Evolutionary conservation across 257 asterid species (phyloP).

Genomic region (Prunella vulgaris): DNA sequence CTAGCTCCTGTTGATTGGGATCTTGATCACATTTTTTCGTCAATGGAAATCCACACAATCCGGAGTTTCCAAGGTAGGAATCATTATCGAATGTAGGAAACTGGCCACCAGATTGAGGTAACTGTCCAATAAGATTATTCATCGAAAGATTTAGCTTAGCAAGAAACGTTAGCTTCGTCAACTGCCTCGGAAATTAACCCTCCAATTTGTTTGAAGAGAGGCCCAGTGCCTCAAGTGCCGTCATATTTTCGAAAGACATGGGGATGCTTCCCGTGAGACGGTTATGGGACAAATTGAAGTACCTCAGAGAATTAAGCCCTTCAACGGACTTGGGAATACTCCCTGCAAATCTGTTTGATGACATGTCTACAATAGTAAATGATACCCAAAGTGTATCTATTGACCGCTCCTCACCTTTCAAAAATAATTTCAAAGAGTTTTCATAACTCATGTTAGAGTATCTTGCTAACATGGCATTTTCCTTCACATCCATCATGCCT

Average conservation of each 20-base stretch:
- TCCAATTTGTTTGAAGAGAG: conserved; percentile 5
- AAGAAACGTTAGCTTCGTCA: background rate
- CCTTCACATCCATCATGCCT: conserved; percentile 14
- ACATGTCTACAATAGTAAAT: conserved; percentile 1
- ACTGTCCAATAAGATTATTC: background rate
- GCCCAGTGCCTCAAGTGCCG: conserved; percentile 19
- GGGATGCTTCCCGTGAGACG: background rate
- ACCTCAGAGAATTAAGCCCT: background rate
- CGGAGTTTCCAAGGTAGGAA: conserved; percentile 14
- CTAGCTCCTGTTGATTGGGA: background rate
- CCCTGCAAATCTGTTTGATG: conserved; percentile 1
- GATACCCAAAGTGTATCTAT: background rate
- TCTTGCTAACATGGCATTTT: background rate
- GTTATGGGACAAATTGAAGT: conserved; percentile 3
- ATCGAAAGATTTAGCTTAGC: background rate
- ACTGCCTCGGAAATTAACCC: conserved; percentile 7
- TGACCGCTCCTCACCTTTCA: background rate
- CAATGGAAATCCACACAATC: background rate
- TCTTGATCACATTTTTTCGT: background rate
- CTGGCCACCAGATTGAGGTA: background rate
- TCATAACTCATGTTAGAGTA: background rate
- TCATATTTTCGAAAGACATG: background rate
- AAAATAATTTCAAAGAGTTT: background rate
- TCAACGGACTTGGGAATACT: background rate
- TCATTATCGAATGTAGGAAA: conserved; percentile 11